Evolutionary conservation across 2,329 filamentous ascomycete species (phyloP), one percentile per base, ranked within the genome.

Genomic region (Aaosphaeria arxii): DNA sequence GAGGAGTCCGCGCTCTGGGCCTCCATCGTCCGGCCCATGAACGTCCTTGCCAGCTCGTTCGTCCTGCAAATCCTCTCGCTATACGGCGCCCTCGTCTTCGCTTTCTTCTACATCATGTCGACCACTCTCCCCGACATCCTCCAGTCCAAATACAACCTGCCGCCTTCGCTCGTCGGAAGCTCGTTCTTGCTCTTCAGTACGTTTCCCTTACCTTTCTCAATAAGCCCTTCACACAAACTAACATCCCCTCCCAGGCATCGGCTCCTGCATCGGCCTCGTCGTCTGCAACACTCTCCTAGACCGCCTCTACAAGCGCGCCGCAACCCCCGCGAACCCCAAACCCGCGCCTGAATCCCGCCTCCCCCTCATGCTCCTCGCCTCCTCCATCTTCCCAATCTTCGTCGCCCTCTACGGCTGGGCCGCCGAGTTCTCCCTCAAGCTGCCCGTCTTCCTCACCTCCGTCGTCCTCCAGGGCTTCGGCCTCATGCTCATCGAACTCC

Each of bases 111-210:
- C 52, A 66, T 77, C 35, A 61, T 77, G 53, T 72, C 71, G 28
- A 75, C 74, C 6, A 76, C 73, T 2, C 56, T 78, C 4, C 73
- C 75, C 1, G 64, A 63, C 5, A 72, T 78, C 17, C 52, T 77
- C 13, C 60, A 66, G 32, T 64, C 69, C 5, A 54, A 60, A 1
- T 78, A 78, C 53, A 56, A 54, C 3, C 69, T 75, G 33, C 74
- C 77, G 0, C 76, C 82, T 0, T 74, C 79, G 0, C 64, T 71
- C 31, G 77, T 76, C 1, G 84, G 83, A 2, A 68, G 72, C 0
- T 71, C 77, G 0, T 83, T 84, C 53, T 66, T 85, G 17, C 62
- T 65, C 2, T 84, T 84, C 48, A 84, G 81, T 71, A 58, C 57
- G 67, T 60, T 13, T 11, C 13, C 24, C 7, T 9, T 5, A 9